Percentiles rank a stretch among this genome's conserved stretches.
Evolutionary conservation across 2,329 filamentous ascomycete genomes (phyloP).

Genomic region (Exophiala alcalophila): DNA sequence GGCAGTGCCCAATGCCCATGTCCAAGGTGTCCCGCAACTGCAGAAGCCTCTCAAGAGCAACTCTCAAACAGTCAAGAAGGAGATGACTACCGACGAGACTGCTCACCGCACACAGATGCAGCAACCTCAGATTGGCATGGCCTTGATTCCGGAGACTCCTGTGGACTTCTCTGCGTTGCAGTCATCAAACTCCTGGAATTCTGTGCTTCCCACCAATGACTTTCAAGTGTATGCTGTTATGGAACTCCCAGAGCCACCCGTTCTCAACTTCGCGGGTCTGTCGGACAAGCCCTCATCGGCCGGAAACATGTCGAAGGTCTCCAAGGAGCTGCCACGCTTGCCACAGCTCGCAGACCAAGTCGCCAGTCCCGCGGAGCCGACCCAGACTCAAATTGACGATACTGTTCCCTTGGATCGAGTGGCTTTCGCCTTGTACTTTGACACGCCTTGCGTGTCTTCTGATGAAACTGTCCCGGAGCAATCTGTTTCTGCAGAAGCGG

Average conservation of each 20-base stretch:
- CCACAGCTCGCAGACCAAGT: conserved; percentile 25
- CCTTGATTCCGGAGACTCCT: conserved; percentile 75
- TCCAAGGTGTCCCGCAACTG: conserved; percentile 39
- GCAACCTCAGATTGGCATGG: conserved; percentile 69
- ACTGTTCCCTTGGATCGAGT: conserved; percentile 40
- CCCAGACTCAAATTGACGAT: conserved; percentile 49
- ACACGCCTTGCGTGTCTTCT: conserved; percentile 10
- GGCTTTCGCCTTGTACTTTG: conserved; percentile 18
- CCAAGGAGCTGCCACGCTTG: conserved; percentile 18
- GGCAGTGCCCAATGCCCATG: conserved; percentile 40
- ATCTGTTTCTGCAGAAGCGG: neutral
- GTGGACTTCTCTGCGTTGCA: conserved; percentile 73
- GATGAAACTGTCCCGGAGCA: conserved; percentile 5
- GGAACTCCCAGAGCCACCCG: conserved; percentile 65
- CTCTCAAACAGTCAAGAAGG: conserved; percentile 55
- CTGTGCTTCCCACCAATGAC: conserved; percentile 47
- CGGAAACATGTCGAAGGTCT: conserved; percentile 3
- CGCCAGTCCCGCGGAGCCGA: conserved; percentile 37
- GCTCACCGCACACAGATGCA: conserved; percentile 52
- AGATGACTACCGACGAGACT: conserved; percentile 59
- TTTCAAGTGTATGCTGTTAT: conserved; percentile 62
- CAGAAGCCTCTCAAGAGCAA: conserved; percentile 37
- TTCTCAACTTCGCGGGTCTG: conserved; percentile 60
- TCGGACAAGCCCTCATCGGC: conserved; percentile 61
- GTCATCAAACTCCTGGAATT: conserved; percentile 52